Evolutionary conservation across 371 early-diverging fungal species (phyloP).

Genomic region (Batkoa obscura): DNA sequence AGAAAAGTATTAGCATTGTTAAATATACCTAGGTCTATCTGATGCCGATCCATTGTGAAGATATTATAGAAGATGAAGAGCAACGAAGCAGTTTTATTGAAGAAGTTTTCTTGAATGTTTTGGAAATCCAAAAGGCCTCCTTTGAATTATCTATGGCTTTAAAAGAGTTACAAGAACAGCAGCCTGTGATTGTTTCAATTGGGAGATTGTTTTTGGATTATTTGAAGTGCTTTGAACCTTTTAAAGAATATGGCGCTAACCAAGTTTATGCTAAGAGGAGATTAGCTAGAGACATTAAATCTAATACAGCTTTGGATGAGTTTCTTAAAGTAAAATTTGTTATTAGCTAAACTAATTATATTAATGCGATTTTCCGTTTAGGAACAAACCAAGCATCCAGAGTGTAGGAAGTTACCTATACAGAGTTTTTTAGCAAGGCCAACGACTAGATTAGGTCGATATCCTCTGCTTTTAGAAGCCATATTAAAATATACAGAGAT

Average conservation of each 20-base stretch:
- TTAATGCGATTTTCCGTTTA: slow-evolving; percentile 9
- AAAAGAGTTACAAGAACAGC: slow-evolving; percentile 42
- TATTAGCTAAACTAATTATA: neutral
- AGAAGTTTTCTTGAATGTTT: slow-evolving; percentile 63
- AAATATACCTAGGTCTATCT: slow-evolving; percentile 32
- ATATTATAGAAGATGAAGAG: slow-evolving; percentile 36
- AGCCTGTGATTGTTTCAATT: slow-evolving; percentile 46
- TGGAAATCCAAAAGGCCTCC: slow-evolving; percentile 48
- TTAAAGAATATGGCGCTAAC: slow-evolving; percentile 73
- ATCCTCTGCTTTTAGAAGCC: slow-evolving; percentile 64
- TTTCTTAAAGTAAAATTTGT: neutral
- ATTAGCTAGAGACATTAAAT: slow-evolving; percentile 54
- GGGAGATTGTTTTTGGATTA: slow-evolving; percentile 67
- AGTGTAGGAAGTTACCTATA: slow-evolving; percentile 59
- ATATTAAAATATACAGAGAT: slow-evolving; percentile 66
- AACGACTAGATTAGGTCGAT: slow-evolving; percentile 74
- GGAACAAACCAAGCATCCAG: slow-evolving; percentile 49
- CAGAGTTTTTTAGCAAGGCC: slow-evolving; percentile 71
- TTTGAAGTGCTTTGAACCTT: slow-evolving; percentile 49
- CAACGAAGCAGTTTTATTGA: slow-evolving; percentile 41
- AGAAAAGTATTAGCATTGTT: neutral
- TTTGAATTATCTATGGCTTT: slow-evolving; percentile 39
- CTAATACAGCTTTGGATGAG: slow-evolving; percentile 19
- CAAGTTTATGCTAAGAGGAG: slow-evolving; percentile 64
- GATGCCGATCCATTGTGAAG: slow-evolving; percentile 39